Evolutionary conservation across 1,139 yeast genomes (phyloP).

Genomic region (Waltiozyma sp.): DNA sequence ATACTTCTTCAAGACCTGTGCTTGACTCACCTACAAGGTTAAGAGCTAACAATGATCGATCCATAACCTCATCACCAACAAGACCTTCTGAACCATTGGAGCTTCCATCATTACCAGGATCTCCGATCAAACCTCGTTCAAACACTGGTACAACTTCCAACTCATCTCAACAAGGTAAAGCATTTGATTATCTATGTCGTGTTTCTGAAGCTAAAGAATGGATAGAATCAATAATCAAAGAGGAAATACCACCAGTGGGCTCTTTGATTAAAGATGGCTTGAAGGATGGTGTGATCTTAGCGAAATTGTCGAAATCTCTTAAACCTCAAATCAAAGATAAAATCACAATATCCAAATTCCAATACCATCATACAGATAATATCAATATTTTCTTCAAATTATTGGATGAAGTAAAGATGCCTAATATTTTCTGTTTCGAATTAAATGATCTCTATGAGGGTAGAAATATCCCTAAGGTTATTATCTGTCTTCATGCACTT

Average conservation of each 20-base stretch:
- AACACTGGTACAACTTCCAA: not conserved
- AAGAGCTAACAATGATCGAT: not conserved
- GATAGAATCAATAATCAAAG: slow-evolving; percentile 51
- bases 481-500: slow-evolving; percentile 86
- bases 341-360: slow-evolving; percentile 47
- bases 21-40: not conserved
- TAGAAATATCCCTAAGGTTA: slow-evolving; percentile 87
- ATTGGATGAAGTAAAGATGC: slow-evolving; percentile 61
- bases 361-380: slow-evolving; percentile 87
- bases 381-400: slow-evolving; percentile 76
- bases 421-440: slow-evolving; percentile 81
- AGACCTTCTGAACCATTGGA: not conserved
- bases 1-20: not conserved
- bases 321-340: slow-evolving; percentile 53
- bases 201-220: slow-evolving; percentile 76
- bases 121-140: not conserved
- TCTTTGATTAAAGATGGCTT: slow-evolving; percentile 50
- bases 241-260: slow-evolving; percentile 38
- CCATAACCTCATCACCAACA: not conserved
- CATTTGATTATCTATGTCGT: slow-evolving; percentile 82
- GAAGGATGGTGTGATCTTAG: slow-evolving; percentile 77
- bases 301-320: slow-evolving; percentile 64
- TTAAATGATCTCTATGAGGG: slow-evolving; percentile 88
- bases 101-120: not conserved
- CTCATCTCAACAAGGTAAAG: slow-evolving; percentile 21